phyloP scores from a whole-genome alignment of 148 eudicot species.

The Vaccinium corymbosum region DNA sequence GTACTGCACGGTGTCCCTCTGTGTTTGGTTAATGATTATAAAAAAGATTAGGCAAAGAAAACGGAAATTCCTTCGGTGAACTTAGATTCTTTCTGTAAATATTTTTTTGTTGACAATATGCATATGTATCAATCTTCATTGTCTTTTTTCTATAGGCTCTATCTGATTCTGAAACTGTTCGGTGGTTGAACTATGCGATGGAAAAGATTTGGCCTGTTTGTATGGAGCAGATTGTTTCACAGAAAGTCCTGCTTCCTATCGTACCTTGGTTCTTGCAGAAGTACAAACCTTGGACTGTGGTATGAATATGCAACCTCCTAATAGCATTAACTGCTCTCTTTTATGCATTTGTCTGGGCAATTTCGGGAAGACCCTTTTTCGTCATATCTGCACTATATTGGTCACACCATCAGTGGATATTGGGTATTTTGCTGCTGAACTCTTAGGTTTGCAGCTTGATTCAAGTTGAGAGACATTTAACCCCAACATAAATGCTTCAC shows the following conservation, averaged over 20 bases:
- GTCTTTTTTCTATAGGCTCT: constrained; percentile 47
- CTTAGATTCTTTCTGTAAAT: background rate
- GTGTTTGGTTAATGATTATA: background rate
- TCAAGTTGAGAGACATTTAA: background rate
- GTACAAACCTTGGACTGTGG: constrained; percentile 97
- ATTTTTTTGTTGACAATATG: constrained; percentile 8
- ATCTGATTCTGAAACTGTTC: constrained; percentile 77
- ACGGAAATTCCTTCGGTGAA: background rate
- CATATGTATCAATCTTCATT: background rate
- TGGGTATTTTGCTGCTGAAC: constrained; percentile 8
- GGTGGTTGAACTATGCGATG: constrained; percentile 87
- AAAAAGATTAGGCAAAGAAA: background rate
- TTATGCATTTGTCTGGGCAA: constrained; percentile 3
- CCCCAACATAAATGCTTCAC: background rate
- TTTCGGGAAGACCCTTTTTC: background rate
- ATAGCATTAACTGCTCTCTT: background rate
- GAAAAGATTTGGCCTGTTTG: constrained; percentile 91
- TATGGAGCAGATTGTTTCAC: constrained; percentile 83
- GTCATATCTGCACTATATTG: too few species aligned
- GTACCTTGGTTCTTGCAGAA: constrained; percentile 93
- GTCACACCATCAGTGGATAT: background rate
- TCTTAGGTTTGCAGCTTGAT: constrained; percentile 2
- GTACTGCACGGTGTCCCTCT: background rate
- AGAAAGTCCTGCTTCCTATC: constrained; percentile 82
- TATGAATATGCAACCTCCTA: constrained; percentile 31